Base-by-base conservation (phyloP, 2,329 filamentous ascomycete species). In the Fusarium torulosum region DNA sequence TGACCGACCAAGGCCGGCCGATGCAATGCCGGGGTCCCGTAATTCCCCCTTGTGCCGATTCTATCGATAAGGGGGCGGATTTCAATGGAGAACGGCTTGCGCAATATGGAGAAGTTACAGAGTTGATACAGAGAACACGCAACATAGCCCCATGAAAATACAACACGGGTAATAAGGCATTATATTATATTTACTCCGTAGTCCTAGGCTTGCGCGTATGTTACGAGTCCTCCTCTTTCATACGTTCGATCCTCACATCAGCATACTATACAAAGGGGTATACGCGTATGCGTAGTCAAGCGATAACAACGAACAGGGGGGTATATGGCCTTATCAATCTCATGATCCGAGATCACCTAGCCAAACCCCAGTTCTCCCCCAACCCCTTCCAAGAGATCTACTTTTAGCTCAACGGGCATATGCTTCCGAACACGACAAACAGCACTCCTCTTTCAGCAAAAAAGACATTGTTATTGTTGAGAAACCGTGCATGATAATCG, bases 331-430 rank as follows among this genome's bases (percentile, higher is more conserved):
- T 71, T 72, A 65, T 73, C 71, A 65, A 73, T 72, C 71, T 72
- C 53, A 73, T 72, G 69, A 72, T 73, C 46, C 51, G 25, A 59
- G 68, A 73, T 73, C 68, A 65, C 47, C 55, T 47, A 61, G 52
- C 35, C 50, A 46, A 40, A 57, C 62, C 66, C 66, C 66, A 43
- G 49, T 42, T 44, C 27, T 54, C 27, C 44, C 31, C 63, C 46
- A 66, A 42, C 49, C 41, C 54, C 43, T 45, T 53, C 35, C 42
- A 23, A 42, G 35, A 37, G 37, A 68, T 68, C 66, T 61, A 61
- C 66, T 49, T 42, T 62, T 55, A 68, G 66, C 54, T 68, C 53
- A 49, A 33, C 35, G 25, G 41, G 7, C 27, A 23, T 58, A 15
- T 53, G 43, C 45, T 53, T 44, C 49, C 52, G 56, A 69, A 66